These are phyloP conservation scores for Colletotrichum acutatum DNA, from an alignment of 2,329 filamentous ascomycete species.

Conservation along the genomic window DNA sequence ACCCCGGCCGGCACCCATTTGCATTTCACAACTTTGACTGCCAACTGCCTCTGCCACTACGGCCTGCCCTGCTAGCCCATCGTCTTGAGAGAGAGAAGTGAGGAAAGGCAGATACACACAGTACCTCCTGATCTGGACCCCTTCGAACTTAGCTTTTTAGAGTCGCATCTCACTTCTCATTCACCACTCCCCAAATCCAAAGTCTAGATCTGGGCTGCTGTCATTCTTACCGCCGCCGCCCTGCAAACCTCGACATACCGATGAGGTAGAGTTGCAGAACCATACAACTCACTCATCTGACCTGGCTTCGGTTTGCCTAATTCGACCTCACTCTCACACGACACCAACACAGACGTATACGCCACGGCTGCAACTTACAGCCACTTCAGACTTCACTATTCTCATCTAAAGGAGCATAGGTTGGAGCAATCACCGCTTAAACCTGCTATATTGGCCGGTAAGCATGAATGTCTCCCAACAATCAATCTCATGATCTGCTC, in stretches of 20 bases:
- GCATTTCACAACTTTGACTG: conserved; percentile 18
- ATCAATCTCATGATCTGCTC: conserved; percentile 16
- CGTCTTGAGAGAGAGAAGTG: neutral
- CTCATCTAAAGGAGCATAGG: neutral
- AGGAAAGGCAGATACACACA: neutral
- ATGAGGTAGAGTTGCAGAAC: neutral
- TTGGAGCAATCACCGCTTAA: conserved; percentile 3
- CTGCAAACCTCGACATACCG: neutral
- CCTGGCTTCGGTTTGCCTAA: neutral
- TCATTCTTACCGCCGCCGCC: neutral
- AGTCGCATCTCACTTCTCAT: neutral
- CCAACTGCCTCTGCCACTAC: conserved; percentile 5
- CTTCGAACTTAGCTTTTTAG: neutral
- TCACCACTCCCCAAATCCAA: neutral
- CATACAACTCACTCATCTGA: neutral
- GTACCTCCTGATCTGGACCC: neutral
- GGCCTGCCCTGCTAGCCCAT: conserved; percentile 11
- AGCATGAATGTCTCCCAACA: conserved; percentile 6
- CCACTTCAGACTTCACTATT: neutral
- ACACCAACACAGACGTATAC: neutral
- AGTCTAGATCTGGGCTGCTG: conserved; percentile 1
- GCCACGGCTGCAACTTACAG: neutral
- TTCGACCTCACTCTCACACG: conserved; percentile 3
- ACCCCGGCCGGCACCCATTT: conserved; percentile 17
- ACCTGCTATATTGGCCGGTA: conserved; percentile 17